Evolutionary conservation across 495 filamentous ascomycete species (phyloP).

Genomic region (Neurospora hispaniola): DNA sequence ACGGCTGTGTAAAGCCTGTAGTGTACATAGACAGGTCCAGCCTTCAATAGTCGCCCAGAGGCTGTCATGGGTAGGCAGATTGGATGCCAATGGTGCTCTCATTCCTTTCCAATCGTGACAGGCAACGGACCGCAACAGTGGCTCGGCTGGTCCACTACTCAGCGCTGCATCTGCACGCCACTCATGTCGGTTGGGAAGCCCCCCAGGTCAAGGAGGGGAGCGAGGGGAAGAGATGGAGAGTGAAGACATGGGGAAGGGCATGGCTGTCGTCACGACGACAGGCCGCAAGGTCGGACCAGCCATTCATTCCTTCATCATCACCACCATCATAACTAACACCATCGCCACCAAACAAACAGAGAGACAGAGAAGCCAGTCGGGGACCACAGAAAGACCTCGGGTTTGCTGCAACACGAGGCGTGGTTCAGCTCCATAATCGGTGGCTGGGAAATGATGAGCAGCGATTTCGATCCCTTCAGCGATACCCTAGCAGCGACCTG

Average conservation of each 20-base stretch:
- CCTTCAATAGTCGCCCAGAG: background rate
- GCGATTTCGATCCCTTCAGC: slow-evolving; percentile 1
- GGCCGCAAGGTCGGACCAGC: background rate
- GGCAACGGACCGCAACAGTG: background rate
- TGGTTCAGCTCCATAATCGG: slow-evolving; percentile 5
- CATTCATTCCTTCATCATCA: background rate
- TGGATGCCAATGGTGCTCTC: background rate
- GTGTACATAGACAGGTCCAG: background rate
- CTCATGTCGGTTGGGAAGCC: background rate
- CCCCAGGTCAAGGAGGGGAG: background rate
- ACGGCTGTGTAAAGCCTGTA: background rate
- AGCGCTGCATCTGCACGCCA: background rate
- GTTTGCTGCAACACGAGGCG: slow-evolving; percentile 6
- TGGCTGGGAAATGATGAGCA: slow-evolving; percentile 5
- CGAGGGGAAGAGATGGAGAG: background rate
- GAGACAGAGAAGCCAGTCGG: background rate
- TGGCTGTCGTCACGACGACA: background rate
- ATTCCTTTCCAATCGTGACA: background rate
- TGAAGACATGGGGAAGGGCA: background rate
- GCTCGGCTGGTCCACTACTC: background rate
- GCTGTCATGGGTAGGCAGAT: background rate
- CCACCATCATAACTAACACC: background rate
- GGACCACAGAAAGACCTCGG: slow-evolving; percentile 14
- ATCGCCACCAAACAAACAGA: background rate
- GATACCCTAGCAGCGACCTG: slow-evolving; percentile 11